Evolutionary conservation across 306 rosid species (phyloP), one percentile per base, ranked within the genome.

Genomic region (Vigna reflexopilosa): DNA sequence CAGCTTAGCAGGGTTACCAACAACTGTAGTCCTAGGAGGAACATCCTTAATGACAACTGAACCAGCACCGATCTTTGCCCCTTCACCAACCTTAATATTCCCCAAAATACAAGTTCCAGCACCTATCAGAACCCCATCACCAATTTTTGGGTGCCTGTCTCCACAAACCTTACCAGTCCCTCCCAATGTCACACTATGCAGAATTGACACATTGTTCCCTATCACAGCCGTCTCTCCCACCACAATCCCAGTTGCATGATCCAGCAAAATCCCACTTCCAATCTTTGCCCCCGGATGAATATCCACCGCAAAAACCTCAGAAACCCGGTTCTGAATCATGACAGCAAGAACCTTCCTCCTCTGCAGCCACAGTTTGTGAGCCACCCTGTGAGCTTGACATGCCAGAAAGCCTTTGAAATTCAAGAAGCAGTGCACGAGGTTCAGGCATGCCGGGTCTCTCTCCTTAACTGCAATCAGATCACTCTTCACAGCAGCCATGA

Each of bases 211-310:
- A 78, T 93, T 64, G 68, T 88, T 88, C 4, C 99, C 99, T 45
- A 95, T 91, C 84, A 91, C 93, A 26, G 97, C 98, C 2, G 98
- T 95, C 75, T 92, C 98, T 2, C 98, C 98, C 2, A 95, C 92
- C 55, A 95, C 98, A 0, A 95, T 74, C 5, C 98, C 98, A 9
- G 98, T 92, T 3, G 98, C 98, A 30, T 95, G 98, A 67, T 95
- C 98, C 2, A 95, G 83, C 82, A 95, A 82, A 3, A 92, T 77
- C 55, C 97, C 98, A 7, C 86, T 81, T 9, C 98, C 98, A 47
- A 92, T 80, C 51, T 71, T 88, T 0, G 98, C 98, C 3, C 96
- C 98, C 0, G 98, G 98, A 77, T 95, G 98, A 16, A 95, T 91
- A 72, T 95, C 98, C 13, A 95, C 96, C 0, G 89, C 89, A 16